Base-by-base conservation (phyloP, 495 filamentous ascomycete species). In the Aspergillus haitiensis region DNA sequence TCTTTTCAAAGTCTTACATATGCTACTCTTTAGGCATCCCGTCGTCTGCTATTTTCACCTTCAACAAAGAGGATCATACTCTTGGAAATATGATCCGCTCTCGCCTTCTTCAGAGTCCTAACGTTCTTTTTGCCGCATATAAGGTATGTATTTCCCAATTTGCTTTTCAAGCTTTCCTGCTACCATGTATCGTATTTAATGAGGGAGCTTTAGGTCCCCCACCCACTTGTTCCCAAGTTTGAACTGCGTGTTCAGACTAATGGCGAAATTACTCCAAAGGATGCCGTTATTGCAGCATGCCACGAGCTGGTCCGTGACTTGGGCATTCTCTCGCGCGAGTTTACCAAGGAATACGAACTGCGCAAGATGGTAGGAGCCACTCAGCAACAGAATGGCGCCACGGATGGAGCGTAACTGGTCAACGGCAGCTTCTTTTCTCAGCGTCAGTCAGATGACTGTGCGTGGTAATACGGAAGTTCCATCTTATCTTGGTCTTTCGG, bases 61-160 rank as follows among this genome's bases (percentile, higher is more conserved):
- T 99, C 76, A 87, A 91, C 71, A 97, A 96, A 74, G 95, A 99
- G 70, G 95, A 99, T 70, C 94, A 98, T 74, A 98, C 95, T 1
- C 82, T 99, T 46, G 94, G 86, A 58, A 97, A 98, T 70, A 81
- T 98, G 59, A 83, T 99, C 44, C 84, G 86, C 56, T 83, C 86
- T 54, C 89, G 90, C 60, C 88, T 98, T 47, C 81, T 91, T 66
- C 86, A 90, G 68, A 87, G 87, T 52, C 77, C 81, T 10, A 84
- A 96, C 69, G 90, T 98, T 57, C 73, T 84, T 60, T 94, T 96
- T 75, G 86, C 91, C 47, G 94, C 84, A 5, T 98, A 98, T 82
- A 92, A 92, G 75, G 89, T 90, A 78, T 56, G 79, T 50, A 18
- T 49, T 52, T 48, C 18, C 13, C 32, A n/a, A 8, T 37, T 36